Evolutionary conservation across 345 rosid species (phyloP), one percentile per base, ranked within the genome.

Genomic region (Euphorbia tirucalli): DNA sequence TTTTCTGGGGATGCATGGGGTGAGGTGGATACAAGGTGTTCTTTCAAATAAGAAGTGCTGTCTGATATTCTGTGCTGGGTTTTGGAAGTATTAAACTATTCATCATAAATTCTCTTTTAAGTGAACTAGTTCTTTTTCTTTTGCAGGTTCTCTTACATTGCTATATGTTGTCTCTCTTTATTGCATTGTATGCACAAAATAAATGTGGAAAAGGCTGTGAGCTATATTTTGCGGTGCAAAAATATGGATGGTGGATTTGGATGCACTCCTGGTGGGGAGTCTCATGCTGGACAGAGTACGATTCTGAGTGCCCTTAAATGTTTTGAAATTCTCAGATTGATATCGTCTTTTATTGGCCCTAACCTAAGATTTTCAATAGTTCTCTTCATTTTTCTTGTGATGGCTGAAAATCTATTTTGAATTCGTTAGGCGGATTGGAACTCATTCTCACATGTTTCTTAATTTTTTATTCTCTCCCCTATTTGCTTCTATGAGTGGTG

Each of bases 261-360:
- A 68, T 88, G 99, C 80, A 85, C 87, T 44, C 97, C 99, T 75
- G 93, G 97, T 61, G 93, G 86, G 59, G 97, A 92, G 83, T 95
- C 97, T 70, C 97, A 95, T 83, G 88, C 97, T 35, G 93, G 97
- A 71, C 99, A 95, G 79, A 89, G 99, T 92, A 90, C 68, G 97
- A 78, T 70, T 60, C 43, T 14, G 32, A 16, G 39, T 44, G 31
- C 3, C 11, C 5, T n/a, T 24, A 5, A 54, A 6, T 30, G 1
- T 21, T 16, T 35, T 35, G 0, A 55, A 14, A 32, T 19, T 15
- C 18, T 39, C 19, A 8, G 8, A n/a, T 39, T 19, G 18, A 24
- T 13, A 24, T 41, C 8, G 50, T 19, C 13, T 22, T 4, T 43
- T 1, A 25, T 3, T 11, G 50, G 6, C 19, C 24, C 11, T 65